Conservation (phyloP, 352 stramenopile species). For the Phytophthora litchii region DNA sequence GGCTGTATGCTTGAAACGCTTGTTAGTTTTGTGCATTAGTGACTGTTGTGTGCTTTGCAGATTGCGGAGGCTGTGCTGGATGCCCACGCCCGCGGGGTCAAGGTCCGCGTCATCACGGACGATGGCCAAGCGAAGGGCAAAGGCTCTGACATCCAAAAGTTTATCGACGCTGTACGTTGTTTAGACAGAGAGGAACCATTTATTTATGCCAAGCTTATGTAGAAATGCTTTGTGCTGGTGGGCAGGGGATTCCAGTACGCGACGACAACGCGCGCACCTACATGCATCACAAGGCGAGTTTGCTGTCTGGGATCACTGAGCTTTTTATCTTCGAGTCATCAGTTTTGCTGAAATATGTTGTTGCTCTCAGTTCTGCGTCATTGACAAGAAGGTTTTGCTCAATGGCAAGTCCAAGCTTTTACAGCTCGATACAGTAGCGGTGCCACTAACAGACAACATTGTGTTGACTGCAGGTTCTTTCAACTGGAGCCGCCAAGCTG, state of each 20-base stretch:
- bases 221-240: constrained; percentile 8
- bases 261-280: constrained; percentile 64
- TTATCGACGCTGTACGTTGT: constrained; percentile 61
- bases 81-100: constrained; percentile 54
- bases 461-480: constrained; percentile 48
- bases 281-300: constrained; percentile 74
- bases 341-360: not conserved
- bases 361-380: constrained; percentile 63
- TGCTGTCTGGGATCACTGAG: not conserved
- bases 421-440: not conserved
- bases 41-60: constrained; percentile 21
- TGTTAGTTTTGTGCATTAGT: too few species aligned
- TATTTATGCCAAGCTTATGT: not conserved
- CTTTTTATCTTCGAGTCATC: too few species aligned
- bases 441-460: not conserved
- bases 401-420: constrained; percentile 44
- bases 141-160: constrained; percentile 77
- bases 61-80: constrained; percentile 66
- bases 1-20: not conserved
- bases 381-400: constrained; percentile 62
- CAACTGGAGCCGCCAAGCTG: constrained; percentile 77
- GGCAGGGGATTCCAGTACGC: constrained; percentile 61
- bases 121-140: constrained; percentile 60
- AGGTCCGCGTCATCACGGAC: constrained; percentile 70
- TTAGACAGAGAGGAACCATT: not conserved